Evolutionary conservation across 2,329 filamentous ascomycete species (phyloP), one percentile per base, ranked within the genome.

Genomic region (Arthroderma sp.): DNA sequence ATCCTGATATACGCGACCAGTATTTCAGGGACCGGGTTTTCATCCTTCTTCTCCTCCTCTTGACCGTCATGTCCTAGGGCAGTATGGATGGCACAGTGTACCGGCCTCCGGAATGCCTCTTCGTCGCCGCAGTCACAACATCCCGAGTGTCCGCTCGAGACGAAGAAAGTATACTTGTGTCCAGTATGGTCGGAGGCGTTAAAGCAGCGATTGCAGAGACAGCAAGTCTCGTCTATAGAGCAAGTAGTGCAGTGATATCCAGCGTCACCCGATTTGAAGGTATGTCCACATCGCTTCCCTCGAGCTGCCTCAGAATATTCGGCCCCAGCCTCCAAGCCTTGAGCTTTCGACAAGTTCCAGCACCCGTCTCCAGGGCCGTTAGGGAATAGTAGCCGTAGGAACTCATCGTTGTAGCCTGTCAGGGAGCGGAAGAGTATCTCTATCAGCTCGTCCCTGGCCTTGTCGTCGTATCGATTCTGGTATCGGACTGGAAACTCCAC

Each of bases 91-190:
- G 90, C 91, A 75, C 93, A 98, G 68, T 88, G 85, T 62, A 97
- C 80, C 44, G 91, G 90, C 52, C 83, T 77, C 68, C 84, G 84
- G 91, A 94, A 98, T 9, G 93, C 94, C 72, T 98, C 94, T 19
- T 86, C 83, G 68, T 98, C 93, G 59, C 93, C 93, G 68, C 93
- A 98, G 72, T 98, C 93, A 72, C 93, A 98, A 74, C 94, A 97
- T 47, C 91, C 91, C 67, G 87, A 93, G 68, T 96, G 95, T 5
- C 91, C 91, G 1, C 87, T 83, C 0, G 90, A 95, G 51, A 95
- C 84, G 58, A 81, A 87, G 59, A 98, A 89, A 66, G 87, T 86
- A 57, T 97, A 91, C 75, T 89, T 88, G 72, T 98, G 93, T 11
- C 86, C 91, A 9, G 88, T 86, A 71, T 98, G 93, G 67, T 98